A percentile compares a stretch with the other conserved stretches of the same genome.
Evolutionary conservation across 106 monocot species (phyloP).

Genomic region (Allium sativum): DNA sequence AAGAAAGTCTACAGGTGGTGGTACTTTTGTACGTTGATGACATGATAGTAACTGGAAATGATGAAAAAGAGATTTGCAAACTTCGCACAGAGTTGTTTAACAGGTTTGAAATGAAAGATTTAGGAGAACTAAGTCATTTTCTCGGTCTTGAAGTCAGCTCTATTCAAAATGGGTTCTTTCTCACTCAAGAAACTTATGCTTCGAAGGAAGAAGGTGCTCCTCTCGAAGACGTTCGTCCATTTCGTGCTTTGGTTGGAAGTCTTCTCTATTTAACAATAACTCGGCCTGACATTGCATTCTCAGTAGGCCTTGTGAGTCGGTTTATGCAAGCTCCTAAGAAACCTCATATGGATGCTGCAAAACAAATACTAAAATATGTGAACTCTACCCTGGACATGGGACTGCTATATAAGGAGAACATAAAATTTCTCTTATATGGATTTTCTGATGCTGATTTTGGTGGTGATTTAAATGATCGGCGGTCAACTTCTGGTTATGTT

Average conservation of each 20-base stretch:
- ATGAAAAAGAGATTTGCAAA: neutral
- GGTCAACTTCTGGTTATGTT: neutral
- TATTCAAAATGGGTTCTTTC: neutral
- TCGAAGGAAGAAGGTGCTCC: neutral
- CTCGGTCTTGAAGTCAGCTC: neutral
- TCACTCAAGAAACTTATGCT: neutral
- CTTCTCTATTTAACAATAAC: slow-evolving; percentile 7
- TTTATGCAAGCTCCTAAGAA: slow-evolving; percentile 5
- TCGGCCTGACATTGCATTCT: slow-evolving; percentile 6
- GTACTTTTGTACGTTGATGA: neutral
- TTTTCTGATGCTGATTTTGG: slow-evolving; percentile 1
- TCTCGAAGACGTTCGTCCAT: neutral
- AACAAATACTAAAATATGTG: slow-evolving; percentile 7
- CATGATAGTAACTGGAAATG: neutral
- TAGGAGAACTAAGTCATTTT: neutral
- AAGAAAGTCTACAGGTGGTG: neutral
- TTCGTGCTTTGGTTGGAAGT: slow-evolving; percentile 1
- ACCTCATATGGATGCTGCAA: slow-evolving; percentile 3
- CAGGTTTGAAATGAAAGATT: slow-evolving; percentile 7
- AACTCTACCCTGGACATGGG: slow-evolving; percentile 5
- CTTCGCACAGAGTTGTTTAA: neutral
- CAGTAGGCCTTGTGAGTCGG: slow-evolving; percentile 2
- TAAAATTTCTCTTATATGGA: neutral
- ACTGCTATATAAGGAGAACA: neutral
- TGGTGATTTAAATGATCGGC: neutral